Evolutionary conservation across 2,329 filamentous ascomycete genomes (phyloP).

Genomic region (Cephalotrichum gorgonifer): DNA sequence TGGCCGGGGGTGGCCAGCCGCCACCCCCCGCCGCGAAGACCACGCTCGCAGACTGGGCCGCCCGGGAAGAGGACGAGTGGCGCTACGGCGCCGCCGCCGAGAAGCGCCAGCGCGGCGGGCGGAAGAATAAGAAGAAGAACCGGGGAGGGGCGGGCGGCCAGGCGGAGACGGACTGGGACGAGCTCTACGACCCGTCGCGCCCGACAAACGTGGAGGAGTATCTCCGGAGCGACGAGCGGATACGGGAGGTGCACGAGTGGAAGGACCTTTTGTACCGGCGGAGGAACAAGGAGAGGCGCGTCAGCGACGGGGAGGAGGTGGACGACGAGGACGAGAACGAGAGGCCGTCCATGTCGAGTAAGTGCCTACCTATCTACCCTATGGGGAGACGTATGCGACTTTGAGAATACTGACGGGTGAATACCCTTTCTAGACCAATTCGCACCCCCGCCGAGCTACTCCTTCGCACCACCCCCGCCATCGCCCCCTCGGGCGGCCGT

Average conservation of each 20-base stretch:
- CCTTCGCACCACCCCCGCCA: constrained; percentile 45
- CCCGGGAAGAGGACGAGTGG: constrained; percentile 71
- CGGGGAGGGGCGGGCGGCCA: constrained; percentile 43
- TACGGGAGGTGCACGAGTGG: constrained; percentile 74
- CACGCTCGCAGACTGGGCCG: constrained; percentile 72
- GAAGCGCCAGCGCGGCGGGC: constrained; percentile 65
- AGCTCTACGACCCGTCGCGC: constrained; percentile 74
- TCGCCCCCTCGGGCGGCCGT: constrained; percentile 33
- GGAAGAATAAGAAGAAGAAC: constrained; percentile 65
- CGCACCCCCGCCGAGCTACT: constrained; percentile 46
- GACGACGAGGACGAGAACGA: constrained; percentile 24
- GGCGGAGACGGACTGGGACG: constrained; percentile 73
- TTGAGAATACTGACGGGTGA: background rate
- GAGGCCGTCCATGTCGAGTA: constrained; percentile 13
- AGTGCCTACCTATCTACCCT: background rate
- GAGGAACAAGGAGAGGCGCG: constrained; percentile 40
- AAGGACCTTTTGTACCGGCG: constrained; percentile 71
- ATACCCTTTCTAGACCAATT: constrained; percentile 43
- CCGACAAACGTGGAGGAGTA: constrained; percentile 83
- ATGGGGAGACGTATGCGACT: background rate
- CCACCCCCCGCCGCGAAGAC: constrained; percentile 45
- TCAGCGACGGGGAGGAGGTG: constrained; percentile 26
- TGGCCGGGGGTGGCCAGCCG: constrained; percentile 15
- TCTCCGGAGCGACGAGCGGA: constrained; percentile 71
- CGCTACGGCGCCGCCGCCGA: constrained; percentile 49